These are phyloP conservation scores for Candida bentonensis DNA, from an alignment of 805 yeast species.

Conservation along the genomic window DNA sequence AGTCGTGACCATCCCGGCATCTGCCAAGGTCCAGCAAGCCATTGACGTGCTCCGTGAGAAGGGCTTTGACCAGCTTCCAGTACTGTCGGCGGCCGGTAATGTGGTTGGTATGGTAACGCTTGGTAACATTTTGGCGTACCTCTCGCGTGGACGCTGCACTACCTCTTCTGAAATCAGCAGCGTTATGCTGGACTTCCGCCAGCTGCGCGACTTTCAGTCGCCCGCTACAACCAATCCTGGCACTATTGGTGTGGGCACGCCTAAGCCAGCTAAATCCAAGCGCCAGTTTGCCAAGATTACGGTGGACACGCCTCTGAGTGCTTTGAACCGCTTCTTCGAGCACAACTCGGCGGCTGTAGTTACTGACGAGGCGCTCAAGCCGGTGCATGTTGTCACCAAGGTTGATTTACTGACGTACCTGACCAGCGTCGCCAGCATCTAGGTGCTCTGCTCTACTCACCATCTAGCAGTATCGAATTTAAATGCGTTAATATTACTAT, in stretches of 20 bases:
- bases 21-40: conserved; percentile 48
- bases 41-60: conserved; percentile 56
- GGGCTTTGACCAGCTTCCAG: conserved; percentile 80
- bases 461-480: not conserved
- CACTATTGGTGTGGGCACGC: conserved; percentile 28
- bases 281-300: conserved; percentile 56
- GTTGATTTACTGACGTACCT: conserved; percentile 55
- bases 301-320: conserved; percentile 47
- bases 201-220: conserved; percentile 40
- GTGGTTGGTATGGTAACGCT: conserved; percentile 66
- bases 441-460: conserved; percentile 2
- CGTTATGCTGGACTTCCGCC: conserved; percentile 63
- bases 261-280: conserved; percentile 38
- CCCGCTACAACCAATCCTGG: conserved; percentile 44
- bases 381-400: conserved; percentile 76
- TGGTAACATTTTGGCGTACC: conserved; percentile 51
- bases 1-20: conserved; percentile 55
- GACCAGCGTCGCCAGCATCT: conserved; percentile 13
- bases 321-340: conserved; percentile 68
- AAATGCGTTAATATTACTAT: not conserved
- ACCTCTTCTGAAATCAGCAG: conserved; percentile 40
- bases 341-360: conserved; percentile 74
- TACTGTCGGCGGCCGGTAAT: conserved; percentile 42
- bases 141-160: conserved; percentile 47
- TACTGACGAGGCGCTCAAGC: conserved; percentile 42